Conservation (phyloP, 371 early-diverging fungal genomes). For the Parasitella parasitica region DNA sequence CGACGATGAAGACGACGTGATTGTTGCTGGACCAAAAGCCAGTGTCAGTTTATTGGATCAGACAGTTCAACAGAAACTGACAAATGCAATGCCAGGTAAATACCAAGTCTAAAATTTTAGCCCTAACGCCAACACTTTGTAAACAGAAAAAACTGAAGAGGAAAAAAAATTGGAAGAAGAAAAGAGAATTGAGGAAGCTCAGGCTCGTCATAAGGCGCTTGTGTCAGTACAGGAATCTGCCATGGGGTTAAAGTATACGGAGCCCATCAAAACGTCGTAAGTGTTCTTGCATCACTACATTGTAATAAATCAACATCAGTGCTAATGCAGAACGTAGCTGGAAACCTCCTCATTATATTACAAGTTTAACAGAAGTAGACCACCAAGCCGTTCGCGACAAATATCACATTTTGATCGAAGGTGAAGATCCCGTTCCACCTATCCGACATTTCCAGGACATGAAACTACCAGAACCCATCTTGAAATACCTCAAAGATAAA, state of each 20-base stretch:
- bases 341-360: constrained; percentile 77
- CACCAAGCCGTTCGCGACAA: constrained; percentile 60
- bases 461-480: constrained; percentile 75
- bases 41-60: constrained; percentile 83
- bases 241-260: constrained; percentile 80
- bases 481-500: constrained; percentile 78
- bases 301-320: not conserved
- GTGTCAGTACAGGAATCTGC: constrained; percentile 88
- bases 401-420: constrained; percentile 74
- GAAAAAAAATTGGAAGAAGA: constrained; percentile 87
- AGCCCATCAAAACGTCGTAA: constrained; percentile 79
- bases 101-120: not conserved
- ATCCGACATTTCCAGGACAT: constrained; percentile 75
- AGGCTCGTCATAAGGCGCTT: constrained; percentile 76
- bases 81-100: constrained; percentile 53
- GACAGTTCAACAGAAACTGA: constrained; percentile 69
- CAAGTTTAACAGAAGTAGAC: constrained; percentile 53
- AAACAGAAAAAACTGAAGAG: constrained; percentile 54
- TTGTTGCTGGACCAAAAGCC: constrained; percentile 59
- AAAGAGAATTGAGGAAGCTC: constrained; percentile 78
- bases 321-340: constrained; percentile 47
- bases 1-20: constrained; percentile 45
- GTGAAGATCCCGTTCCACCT: constrained; percentile 74
- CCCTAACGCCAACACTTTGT: not conserved
- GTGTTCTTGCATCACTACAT: no score